These are phyloP conservation scores for Gossypium schwendimanii DNA, from an alignment of 441 rosid genomes.

Conservation along the genomic window DNA sequence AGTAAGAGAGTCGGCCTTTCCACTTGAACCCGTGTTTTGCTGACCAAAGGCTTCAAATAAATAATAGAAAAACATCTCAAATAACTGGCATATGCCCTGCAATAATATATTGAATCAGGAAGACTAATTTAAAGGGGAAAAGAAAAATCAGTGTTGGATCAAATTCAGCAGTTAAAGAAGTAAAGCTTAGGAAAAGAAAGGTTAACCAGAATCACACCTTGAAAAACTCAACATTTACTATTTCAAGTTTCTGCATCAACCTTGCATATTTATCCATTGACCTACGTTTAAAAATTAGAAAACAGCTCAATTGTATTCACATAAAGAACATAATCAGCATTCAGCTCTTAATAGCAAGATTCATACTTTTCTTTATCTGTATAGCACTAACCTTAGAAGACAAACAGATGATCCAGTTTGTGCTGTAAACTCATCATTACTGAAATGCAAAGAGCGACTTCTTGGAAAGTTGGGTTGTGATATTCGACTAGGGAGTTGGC, in stretches of 20 bases:
- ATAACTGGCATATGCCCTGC: constrained; percentile 98
- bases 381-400: constrained; percentile 63
- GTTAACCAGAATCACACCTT: constrained; percentile 44
- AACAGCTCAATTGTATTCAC: constrained; percentile 20
- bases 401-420: constrained; percentile 97
- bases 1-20: constrained; percentile 55
- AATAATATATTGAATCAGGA: constrained; percentile 55
- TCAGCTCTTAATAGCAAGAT: background rate
- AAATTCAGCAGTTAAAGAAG: constrained; percentile 4
- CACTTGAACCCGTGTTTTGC: constrained; percentile 47
- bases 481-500: constrained; percentile 96
- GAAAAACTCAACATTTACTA: constrained; percentile 84
- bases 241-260: constrained; percentile 94
- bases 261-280: constrained; percentile 97
- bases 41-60: constrained; percentile 75
- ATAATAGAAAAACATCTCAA: constrained; percentile 70
- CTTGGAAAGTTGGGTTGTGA: constrained; percentile 39
- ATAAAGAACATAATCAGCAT: background rate
- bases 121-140: constrained; percentile 35
- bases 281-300: constrained; percentile 37
- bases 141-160: constrained; percentile 12
- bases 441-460: constrained; percentile 37
- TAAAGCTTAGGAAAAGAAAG: constrained; percentile 6
- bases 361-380: background rate
- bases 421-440: constrained; percentile 56